Conservation (phyloP, 2,329 filamentous ascomycete genomes). For the Ascochyta rabiei region DNA sequence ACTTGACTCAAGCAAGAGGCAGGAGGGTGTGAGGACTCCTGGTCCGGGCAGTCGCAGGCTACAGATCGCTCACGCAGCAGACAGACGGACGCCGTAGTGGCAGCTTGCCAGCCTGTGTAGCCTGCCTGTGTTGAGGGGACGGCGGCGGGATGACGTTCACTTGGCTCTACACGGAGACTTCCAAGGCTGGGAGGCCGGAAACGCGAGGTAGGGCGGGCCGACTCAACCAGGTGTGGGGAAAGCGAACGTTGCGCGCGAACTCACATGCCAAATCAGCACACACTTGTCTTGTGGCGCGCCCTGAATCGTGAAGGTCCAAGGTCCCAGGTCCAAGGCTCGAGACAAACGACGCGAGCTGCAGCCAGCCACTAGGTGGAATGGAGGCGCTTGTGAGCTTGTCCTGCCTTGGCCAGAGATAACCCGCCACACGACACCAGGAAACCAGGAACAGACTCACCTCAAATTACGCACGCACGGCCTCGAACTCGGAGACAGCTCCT, state of each 20-base stretch:
- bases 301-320: conserved; percentile 12
- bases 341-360: conserved; percentile 16
- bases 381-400: conserved; percentile 10
- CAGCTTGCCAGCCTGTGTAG: neutral
- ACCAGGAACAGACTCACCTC: conserved; percentile 4
- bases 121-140: conserved; percentile 6
- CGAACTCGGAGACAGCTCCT: neutral
- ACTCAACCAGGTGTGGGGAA: conserved; percentile 12
- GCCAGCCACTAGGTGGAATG: conserved; percentile 13
- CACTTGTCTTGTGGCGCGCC: conserved; percentile 9
- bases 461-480: conserved; percentile 2
- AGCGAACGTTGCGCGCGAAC: conserved; percentile 8
- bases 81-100: neutral
- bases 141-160: conserved; percentile 19
- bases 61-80: conserved; percentile 8
- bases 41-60: conserved; percentile 18
- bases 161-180: conserved; percentile 8
- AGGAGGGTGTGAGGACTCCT: conserved; percentile 18
- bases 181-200: conserved; percentile 15
- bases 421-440: conserved; percentile 7
- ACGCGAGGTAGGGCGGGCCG: conserved; percentile 13
- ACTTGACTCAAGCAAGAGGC: neutral
- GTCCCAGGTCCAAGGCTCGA: conserved; percentile 9
- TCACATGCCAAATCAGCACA: conserved; percentile 15
- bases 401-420: conserved; percentile 17